These are phyloP conservation scores for Perilla frutescens DNA, from an alignment of 257 asterid genomes.

Conservation along the genomic window DNA sequence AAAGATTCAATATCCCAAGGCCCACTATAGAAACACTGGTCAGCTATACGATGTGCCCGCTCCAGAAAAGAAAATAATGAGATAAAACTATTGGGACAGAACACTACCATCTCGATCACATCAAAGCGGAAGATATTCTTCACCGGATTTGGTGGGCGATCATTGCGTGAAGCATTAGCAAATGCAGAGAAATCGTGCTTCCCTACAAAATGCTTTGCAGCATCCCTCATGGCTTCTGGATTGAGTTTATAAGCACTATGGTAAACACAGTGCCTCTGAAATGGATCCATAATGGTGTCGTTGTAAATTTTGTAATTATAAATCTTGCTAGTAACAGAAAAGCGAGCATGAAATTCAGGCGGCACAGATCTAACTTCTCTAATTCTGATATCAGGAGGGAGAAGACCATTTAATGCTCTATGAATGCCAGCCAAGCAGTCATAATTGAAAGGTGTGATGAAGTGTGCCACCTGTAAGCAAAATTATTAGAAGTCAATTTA, in stretches of 20 bases:
- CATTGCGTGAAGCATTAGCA: slow-evolving; percentile 74
- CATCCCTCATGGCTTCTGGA: slow-evolving; percentile 69
- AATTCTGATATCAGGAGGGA: slow-evolving; percentile 78
- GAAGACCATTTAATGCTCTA: slow-evolving; percentile 77
- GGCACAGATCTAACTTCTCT: slow-evolving; percentile 75
- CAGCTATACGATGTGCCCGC: slow-evolving; percentile 9
- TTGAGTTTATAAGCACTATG: slow-evolving; percentile 74
- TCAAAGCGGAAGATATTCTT: slow-evolving; percentile 73
- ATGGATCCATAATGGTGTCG: slow-evolving; percentile 81
- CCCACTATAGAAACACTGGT: slow-evolving; percentile 18
- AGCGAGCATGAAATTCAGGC: slow-evolving; percentile 92
- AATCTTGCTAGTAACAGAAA: slow-evolving; percentile 81
- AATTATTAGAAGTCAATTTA: slow-evolving; percentile 27
- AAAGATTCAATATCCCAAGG: slow-evolving; percentile 17
- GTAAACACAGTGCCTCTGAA: slow-evolving; percentile 72
- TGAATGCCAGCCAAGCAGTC: slow-evolving; percentile 70
- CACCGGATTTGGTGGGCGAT: slow-evolving; percentile 70
- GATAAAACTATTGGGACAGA: not conserved
- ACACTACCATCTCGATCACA: slow-evolving; percentile 70
- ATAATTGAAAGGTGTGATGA: slow-evolving; percentile 74
- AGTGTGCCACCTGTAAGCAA: slow-evolving; percentile 80
- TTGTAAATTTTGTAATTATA: slow-evolving; percentile 76
- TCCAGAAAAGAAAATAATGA: slow-evolving; percentile 18
- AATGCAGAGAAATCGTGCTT: slow-evolving; percentile 87
- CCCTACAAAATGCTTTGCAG: slow-evolving; percentile 78